Conservation (phyloP, 164 flowering plant species). For the Cinnamomum chago region DNA sequence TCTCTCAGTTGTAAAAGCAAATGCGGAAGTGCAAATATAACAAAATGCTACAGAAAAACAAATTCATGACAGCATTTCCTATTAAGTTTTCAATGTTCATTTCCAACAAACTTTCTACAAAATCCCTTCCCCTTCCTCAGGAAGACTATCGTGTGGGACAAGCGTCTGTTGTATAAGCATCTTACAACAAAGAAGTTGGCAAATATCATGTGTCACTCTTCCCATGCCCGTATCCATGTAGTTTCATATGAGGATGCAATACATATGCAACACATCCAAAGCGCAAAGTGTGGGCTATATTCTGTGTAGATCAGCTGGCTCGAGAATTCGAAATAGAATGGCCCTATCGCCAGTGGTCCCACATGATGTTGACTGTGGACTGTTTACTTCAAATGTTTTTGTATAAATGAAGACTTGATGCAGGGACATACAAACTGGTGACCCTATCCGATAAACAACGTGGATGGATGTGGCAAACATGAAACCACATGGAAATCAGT, state of each 20-base stretch:
- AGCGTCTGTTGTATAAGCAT: background rate
- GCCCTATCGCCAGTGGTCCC: background rate
- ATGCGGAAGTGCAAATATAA: background rate
- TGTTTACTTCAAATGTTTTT: no score
- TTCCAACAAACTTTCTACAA: background rate
- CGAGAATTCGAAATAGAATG: background rate
- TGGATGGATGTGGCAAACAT: background rate
- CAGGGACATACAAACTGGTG: background rate
- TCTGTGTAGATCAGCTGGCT: background rate
- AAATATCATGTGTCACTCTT: background rate
- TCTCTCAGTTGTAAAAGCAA: background rate
- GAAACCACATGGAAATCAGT: background rate
- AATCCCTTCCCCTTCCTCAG: background rate
- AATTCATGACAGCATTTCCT: background rate
- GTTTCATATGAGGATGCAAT: background rate
- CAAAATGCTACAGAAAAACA: no score
- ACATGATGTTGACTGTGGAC: background rate
- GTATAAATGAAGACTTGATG: background rate
- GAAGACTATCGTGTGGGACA: background rate
- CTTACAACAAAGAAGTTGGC: background rate
- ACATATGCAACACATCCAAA: background rate
- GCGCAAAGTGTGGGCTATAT: background rate
- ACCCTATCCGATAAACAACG: background rate
- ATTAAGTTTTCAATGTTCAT: background rate
- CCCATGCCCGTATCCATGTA: background rate